Evolutionary conservation across 169 alveolate species (phyloP).

Genomic region (Ichthyophthirius multifiliis): DNA sequence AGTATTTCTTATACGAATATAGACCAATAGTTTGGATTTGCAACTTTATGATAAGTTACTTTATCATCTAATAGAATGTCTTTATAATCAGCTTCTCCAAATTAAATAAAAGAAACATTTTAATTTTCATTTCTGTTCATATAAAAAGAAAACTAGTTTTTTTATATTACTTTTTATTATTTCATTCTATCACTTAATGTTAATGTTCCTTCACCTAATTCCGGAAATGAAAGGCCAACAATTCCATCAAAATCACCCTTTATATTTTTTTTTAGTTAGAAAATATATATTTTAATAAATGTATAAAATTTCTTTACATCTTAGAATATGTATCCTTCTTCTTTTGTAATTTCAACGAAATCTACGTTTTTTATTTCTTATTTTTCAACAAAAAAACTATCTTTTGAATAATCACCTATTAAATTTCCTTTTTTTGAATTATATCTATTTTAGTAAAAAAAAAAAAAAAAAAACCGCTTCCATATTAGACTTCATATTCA

Average conservation of each 20-base stretch:
- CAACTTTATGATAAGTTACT: constrained; percentile 45
- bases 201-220: constrained; percentile 35
- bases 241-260: constrained; percentile 54
- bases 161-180: background rate
- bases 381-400: constrained; percentile 28
- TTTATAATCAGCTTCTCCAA: constrained; percentile 50
- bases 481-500: constrained; percentile 36
- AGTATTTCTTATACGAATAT: constrained; percentile 50
- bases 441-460: no score
- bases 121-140: constrained; percentile 23
- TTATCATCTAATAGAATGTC: constrained; percentile 35
- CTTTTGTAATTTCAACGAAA: constrained; percentile 45
- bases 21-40: constrained; percentile 64
- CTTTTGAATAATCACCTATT: constrained; percentile 39
- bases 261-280: no score
- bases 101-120: constrained; percentile 17
- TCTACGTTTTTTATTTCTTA: constrained; percentile 19
- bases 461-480: no score
- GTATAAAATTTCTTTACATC: background rate
- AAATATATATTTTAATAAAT: no score
- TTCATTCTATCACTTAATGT: constrained; percentile 35
- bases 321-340: constrained; percentile 44
- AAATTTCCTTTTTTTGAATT: no score
- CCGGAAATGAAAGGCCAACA: constrained; percentile 51
- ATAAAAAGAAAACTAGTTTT: constrained; percentile 43